phyloP scores from a whole-genome alignment of 192 early-diverging fungal genomes.

The Backusella tarrabulga region DNA sequence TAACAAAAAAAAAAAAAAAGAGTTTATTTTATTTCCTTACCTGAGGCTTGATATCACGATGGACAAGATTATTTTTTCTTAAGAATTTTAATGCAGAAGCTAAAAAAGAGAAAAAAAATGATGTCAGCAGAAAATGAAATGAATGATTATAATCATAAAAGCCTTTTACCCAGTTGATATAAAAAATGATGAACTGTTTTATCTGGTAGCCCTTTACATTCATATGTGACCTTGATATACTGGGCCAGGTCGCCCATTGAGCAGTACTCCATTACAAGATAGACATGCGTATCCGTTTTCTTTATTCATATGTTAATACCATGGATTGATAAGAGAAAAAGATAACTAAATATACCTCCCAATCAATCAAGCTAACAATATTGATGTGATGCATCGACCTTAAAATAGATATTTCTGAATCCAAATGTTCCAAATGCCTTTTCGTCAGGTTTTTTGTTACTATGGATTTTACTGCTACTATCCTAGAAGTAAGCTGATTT shows the following conservation, averaged over 20 bases:
- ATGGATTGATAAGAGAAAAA: not conserved
- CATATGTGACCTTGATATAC: conserved; percentile 75
- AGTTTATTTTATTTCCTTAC: conserved; percentile 34
- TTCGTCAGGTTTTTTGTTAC: conserved; percentile 86
- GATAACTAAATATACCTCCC: conserved; percentile 57
- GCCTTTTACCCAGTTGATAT: conserved; percentile 66
- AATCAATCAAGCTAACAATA: conserved; percentile 89
- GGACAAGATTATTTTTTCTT: conserved; percentile 82
- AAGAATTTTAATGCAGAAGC: conserved; percentile 88
- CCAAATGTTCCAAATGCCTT: conserved; percentile 88
- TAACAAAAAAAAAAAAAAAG: not conserved
- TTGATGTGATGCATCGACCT: conserved; percentile 79
- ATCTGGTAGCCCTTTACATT: conserved; percentile 75
- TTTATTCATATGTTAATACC: conserved; percentile 18
- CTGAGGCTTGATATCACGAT: conserved; percentile 98
- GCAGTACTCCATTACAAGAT: conserved; percentile 98
- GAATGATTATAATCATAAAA: conserved; percentile 1
- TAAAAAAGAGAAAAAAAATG: conserved; percentile 16
- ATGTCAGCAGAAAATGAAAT: conserved; percentile 16
- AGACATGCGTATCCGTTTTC: conserved; percentile 92
- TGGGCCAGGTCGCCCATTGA: conserved; percentile 86
- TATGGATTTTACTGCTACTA: conserved; percentile 92
- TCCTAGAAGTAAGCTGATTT: not conserved
- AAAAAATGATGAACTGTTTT: conserved; percentile 81
- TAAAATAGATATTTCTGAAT: conserved; percentile 94